Percentiles rank a stretch among this genome's conserved stretches.
These are phyloP conservation scores for Candida fluviatilis DNA, from an alignment of 805 yeast genomes.

Conservation along the genomic window DNA sequence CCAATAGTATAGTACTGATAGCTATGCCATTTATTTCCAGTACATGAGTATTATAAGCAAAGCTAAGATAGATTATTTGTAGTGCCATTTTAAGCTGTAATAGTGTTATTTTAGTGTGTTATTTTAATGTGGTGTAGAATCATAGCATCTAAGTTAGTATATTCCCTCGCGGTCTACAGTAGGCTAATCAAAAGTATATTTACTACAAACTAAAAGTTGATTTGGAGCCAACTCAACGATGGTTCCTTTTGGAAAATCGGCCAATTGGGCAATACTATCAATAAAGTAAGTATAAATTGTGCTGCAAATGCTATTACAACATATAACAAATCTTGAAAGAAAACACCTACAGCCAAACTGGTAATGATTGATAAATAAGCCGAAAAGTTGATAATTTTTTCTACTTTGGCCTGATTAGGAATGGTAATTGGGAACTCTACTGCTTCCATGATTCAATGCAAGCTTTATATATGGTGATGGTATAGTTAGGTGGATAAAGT, in stretches of 20 bases:
- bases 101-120: too few relatives aligned
- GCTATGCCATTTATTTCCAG: too few relatives aligned
- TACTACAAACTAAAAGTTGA: conserved; percentile 6
- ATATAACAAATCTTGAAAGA: conserved; percentile 3
- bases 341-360: conserved; percentile 7
- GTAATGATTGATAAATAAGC: conserved; percentile 3
- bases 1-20: too few relatives aligned
- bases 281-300: conserved; percentile 7
- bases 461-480: too few relatives aligned
- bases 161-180: too few relatives aligned
- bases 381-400: conserved; percentile 3
- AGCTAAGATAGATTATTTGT: too few relatives aligned
- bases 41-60: too few relatives aligned
- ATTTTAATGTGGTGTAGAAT: too few relatives aligned
- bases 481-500: too few relatives aligned
- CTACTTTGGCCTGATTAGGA: conserved; percentile 10
- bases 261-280: conserved; percentile 9
- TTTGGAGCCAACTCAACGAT: conserved; percentile 8
- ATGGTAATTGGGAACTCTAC: conserved; percentile 12
- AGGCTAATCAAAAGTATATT: too few relatives aligned
- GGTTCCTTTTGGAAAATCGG: conserved; percentile 5
- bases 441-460: not conserved
- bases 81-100: too few relatives aligned
- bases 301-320: conserved; percentile 5
- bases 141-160: too few relatives aligned